These are phyloP conservation scores for Ensete ventricosum DNA, from an alignment of 176 grass and related monocot species.

Conservation along the genomic window DNA sequence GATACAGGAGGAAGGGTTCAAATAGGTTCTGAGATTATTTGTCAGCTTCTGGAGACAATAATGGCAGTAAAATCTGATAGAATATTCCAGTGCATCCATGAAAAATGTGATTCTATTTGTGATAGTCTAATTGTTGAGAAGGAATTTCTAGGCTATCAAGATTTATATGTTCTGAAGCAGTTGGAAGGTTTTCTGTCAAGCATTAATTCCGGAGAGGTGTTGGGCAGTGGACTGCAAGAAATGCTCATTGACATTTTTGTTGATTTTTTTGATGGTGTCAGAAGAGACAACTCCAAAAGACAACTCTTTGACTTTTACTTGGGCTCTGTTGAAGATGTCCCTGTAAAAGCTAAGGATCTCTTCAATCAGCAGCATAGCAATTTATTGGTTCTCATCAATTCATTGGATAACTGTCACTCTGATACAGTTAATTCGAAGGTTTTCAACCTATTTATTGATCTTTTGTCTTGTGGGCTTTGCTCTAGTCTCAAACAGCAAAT, in stretches of 20 bases:
- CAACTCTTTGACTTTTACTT: conserved; percentile 71
- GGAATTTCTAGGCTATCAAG: conserved; percentile 49
- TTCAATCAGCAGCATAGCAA: conserved; percentile 48
- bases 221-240: conserved; percentile 45
- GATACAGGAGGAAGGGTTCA: conserved; percentile 23
- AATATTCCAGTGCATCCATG: conserved; percentile 50
- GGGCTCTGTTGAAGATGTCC: conserved; percentile 44
- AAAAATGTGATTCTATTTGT: conserved; percentile 61
- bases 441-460: conserved; percentile 64
- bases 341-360: conserved; percentile 37
- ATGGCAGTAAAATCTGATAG: conserved; percentile 61
- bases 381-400: conserved; percentile 55
- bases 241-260: conserved; percentile 47
- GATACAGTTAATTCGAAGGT: conserved; percentile 80
- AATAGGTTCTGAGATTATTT: conserved; percentile 35
- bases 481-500: conserved; percentile 53
- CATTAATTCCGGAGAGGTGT: conserved; percentile 37
- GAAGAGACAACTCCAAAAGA: conserved; percentile 38
- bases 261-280: conserved; percentile 54
- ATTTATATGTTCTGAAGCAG: conserved; percentile 72
- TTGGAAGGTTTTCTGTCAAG: conserved; percentile 61
- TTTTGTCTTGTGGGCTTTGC: conserved; percentile 52
- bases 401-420: conserved; percentile 61
- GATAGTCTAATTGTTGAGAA: conserved; percentile 44
- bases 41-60: conserved; percentile 49